A percentile compares a stretch with the other conserved stretches of the same genome.
Conservation (phyloP, 2,329 filamentous ascomycete species). For the Claviceps pazoutovae region DNA sequence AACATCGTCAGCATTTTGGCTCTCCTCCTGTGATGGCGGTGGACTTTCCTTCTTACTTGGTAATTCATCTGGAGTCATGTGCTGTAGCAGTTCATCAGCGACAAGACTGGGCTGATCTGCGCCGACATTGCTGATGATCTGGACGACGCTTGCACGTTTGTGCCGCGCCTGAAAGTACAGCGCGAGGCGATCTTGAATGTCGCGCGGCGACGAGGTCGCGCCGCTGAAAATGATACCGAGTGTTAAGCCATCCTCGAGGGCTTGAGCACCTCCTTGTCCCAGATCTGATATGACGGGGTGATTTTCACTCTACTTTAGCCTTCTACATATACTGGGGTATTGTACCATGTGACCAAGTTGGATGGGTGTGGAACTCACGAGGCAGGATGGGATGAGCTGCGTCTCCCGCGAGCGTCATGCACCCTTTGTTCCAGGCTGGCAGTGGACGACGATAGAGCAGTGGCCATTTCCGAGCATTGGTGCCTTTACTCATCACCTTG, state of each 20-base stretch:
- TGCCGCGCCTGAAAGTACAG: constrained; percentile 14
- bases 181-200: constrained; percentile 12
- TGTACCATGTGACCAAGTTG: too few species aligned
- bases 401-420: constrained; percentile 21
- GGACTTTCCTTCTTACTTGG: not conserved
- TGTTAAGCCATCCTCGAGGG: constrained; percentile 22
- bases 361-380: constrained; percentile 12
- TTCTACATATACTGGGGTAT: too few species aligned
- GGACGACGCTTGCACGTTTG: constrained; percentile 20
- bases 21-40: not conserved
- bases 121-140: constrained; percentile 25
- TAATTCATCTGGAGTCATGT: not conserved
- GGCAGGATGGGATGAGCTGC: constrained; percentile 26
- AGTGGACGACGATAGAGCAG: constrained; percentile 21
- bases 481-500: constrained; percentile 19
- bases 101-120: constrained; percentile 18
- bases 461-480: constrained; percentile 21
- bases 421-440: constrained; percentile 18
- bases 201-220: constrained; percentile 7
- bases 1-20: not conserved
- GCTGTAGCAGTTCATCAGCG: not conserved
- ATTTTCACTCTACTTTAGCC: too few species aligned
- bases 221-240: constrained; percentile 16
- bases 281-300: constrained; percentile 16
- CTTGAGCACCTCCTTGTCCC: constrained; percentile 23